Base-by-base conservation (phyloP, 2,329 filamentous ascomycete species). In the Endothia cerciana region DNA sequence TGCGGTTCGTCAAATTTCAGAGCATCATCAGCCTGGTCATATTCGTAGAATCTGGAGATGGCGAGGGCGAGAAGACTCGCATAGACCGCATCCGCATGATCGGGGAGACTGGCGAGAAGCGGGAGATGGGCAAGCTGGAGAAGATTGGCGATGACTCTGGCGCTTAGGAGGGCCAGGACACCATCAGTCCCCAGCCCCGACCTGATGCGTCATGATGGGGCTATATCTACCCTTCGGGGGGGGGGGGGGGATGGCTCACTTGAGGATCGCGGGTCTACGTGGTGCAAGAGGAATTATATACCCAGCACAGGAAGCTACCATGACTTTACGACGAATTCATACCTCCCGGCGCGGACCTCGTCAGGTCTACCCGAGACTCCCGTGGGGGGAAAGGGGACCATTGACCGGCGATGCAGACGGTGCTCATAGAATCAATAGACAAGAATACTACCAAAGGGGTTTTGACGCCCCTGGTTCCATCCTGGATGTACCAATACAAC, bases 1-100 rank as follows among this genome's bases (percentile, higher is more conserved):
- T 98, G 72, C 91, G 94, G 17, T 97, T 94, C 74, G 95, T 99
- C 79, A 97, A 97, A 81, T 99, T 98, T 83, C 95, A 98, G 80
- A 96, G 93, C 75, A 91, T 97, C 63, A 91, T 88, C 67, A 95
- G 89, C 68, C 75, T 99, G 72, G 90, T 97, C 22, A 72, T 99
- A 13, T 99, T 97, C 77, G 89, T 99, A 41, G 91, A 91, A 63
- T 90, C 96, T 75, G 94, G 93, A 2, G 91, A 94, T 63, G 89
- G 89, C 22, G 90, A 92, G 61, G 87, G 89, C 53, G 94, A 98
- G 76, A 94, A 92, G 82, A 90, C 95, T 65, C 89, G 95, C 65
- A 78, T 99, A 60, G 92, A 95, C 78, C 85, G 92, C 61, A 79
- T 95, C 70, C 85, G 88, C 72, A 82, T 98, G 64, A 89, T 98